A percentile compares a stretch with the other conserved stretches of the same genome.
These are phyloP conservation scores for Sordariomycetes sp. DNA, from an alignment of 2,329 filamentous ascomycete species.

Conservation along the genomic window DNA sequence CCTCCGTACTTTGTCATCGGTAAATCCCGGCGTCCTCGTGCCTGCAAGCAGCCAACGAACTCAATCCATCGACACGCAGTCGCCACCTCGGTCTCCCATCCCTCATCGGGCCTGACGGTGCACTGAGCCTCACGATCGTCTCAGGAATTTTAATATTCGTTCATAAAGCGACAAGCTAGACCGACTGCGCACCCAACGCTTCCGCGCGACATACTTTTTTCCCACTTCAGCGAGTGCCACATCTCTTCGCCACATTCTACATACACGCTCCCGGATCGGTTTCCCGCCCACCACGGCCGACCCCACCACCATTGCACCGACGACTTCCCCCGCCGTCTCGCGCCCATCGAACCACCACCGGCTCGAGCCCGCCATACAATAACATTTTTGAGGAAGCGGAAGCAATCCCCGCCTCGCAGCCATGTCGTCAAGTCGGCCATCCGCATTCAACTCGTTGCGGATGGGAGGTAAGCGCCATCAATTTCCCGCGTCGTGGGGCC, in stretches of 20 bases:
- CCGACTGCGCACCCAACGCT: background rate
- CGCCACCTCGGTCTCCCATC: background rate
- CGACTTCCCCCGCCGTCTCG: background rate
- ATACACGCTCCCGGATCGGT: background rate
- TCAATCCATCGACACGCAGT: background rate
- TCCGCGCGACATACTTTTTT: background rate
- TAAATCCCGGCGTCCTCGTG: background rate
- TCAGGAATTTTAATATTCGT: background rate
- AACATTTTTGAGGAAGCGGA: background rate
- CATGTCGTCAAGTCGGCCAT: conserved; percentile 87
- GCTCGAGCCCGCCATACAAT: background rate
- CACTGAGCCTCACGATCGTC: background rate
- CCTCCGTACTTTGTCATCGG: background rate
- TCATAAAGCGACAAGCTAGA: background rate
- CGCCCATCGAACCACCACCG: background rate
- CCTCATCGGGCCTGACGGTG: background rate
- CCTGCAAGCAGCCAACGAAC: background rate
- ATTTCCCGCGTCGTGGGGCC: conserved; percentile 1
- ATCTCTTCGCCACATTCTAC: background rate
- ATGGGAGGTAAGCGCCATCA: conserved; percentile 75
- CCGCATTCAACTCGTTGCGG: conserved; percentile 74
- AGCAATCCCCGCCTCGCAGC: background rate
- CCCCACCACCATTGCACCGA: background rate
- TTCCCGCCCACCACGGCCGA: background rate
- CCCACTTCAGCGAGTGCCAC: background rate